Conservation (phyloP, 148 eudicot genomes). For the Dianthus caryophyllus region DNA sequence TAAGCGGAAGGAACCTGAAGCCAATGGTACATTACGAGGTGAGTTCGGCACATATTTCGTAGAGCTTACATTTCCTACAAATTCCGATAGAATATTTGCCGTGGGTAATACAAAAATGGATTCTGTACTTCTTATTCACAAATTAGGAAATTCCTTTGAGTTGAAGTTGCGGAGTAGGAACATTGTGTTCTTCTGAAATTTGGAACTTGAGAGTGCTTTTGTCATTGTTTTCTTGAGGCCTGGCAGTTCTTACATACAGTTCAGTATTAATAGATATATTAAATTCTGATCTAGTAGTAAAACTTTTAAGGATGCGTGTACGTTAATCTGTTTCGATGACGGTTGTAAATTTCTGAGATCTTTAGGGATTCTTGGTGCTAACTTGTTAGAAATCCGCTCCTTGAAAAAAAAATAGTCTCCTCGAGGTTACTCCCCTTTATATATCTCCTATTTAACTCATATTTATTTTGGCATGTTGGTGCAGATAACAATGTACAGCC, state of each 20-base stretch:
- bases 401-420: neutral
- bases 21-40: constrained; percentile 40
- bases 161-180: neutral
- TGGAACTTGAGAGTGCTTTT: too few species aligned
- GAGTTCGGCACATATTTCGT: constrained; percentile 21
- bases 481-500: constrained; percentile 35
- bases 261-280: neutral
- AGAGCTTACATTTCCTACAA: neutral
- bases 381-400: neutral
- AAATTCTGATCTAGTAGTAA: neutral
- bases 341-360: neutral
- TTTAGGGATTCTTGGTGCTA: neutral
- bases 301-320: neutral
- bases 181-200: neutral
- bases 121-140: neutral
- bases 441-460: neutral
- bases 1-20: constrained; percentile 38
- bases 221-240: neutral
- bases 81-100: neutral
- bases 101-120: neutral
- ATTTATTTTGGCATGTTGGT: constrained; percentile 11
- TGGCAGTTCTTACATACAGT: neutral
- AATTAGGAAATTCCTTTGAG: too few species aligned
- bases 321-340: neutral
- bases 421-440: neutral